Percentiles rank a stretch among this genome's conserved stretches.
Evolutionary conservation across 495 filamentous ascomycete genomes (phyloP).

Genomic region (Neurospora tetraspora): DNA sequence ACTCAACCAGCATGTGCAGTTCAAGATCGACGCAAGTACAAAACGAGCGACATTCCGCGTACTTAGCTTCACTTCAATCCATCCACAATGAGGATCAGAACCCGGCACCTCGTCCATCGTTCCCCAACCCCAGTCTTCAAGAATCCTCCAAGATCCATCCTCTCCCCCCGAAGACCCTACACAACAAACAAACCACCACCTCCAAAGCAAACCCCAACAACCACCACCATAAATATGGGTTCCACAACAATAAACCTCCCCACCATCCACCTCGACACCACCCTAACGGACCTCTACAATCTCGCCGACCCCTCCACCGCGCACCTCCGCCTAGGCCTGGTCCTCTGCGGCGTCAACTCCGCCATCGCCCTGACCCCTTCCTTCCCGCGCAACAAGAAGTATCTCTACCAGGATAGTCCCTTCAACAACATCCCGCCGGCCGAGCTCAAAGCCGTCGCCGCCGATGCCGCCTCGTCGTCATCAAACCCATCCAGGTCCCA

Average conservation of each 20-base stretch:
- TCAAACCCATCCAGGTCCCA: neutral
- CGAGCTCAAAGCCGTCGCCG: constrained; percentile 30
- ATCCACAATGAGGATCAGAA: neutral
- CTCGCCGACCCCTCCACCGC: constrained; percentile 6
- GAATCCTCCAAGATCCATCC: neutral
- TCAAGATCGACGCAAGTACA: neutral
- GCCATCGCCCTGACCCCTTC: constrained; percentile 11
- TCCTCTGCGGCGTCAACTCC: constrained; percentile 18
- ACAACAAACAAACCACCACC: neutral
- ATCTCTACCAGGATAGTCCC: constrained; percentile 22
- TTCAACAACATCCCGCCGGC: constrained; percentile 36
- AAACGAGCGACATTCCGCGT: neutral
- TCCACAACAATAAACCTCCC: constrained; percentile 13
- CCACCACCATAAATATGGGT: constrained; percentile 6
- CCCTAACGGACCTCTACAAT: constrained; percentile 22
- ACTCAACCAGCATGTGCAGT: neutral
- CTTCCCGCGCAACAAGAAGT: constrained; percentile 25
- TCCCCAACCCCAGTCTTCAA: neutral
- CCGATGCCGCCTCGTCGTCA: neutral
- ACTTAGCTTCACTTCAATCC: neutral
- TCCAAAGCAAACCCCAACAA: neutral
- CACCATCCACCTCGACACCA: constrained; percentile 21
- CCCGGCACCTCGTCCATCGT: neutral
- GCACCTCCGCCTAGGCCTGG: constrained; percentile 10
- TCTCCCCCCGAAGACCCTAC: neutral